A percentile compares a stretch with the other conserved stretches of the same genome.
Conservation (phyloP, 2,329 filamentous ascomycete species). For the Ceratocystis harringtonii region DNA sequence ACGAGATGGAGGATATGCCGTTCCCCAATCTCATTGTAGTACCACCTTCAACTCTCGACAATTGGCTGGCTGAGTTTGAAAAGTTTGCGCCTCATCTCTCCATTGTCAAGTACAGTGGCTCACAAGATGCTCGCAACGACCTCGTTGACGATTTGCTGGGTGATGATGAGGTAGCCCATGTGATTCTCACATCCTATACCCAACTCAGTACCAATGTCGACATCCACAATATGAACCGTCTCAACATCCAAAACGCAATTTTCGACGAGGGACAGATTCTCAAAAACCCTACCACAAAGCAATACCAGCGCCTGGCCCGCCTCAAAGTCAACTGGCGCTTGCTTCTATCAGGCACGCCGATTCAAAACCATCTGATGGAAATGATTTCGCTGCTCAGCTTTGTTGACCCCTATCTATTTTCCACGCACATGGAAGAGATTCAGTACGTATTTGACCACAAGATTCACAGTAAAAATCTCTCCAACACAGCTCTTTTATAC, state of each 20-base stretch:
- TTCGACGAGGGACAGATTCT: slow-evolving; percentile 92
- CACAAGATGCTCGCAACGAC: slow-evolving; percentile 48
- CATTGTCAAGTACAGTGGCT: slow-evolving; percentile 57
- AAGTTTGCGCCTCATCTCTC: slow-evolving; percentile 66
- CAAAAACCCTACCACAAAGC: slow-evolving; percentile 71
- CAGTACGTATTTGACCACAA: slow-evolving; percentile 83
- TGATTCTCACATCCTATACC: slow-evolving; percentile 44
- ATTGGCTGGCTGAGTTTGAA: slow-evolving; percentile 84
- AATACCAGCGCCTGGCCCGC: slow-evolving; percentile 63
- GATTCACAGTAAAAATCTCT: slow-evolving; percentile 63
- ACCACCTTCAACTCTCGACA: slow-evolving; percentile 84
- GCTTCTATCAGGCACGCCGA: slow-evolving; percentile 68
- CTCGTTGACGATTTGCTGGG: slow-evolving; percentile 49
- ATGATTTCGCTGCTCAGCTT: slow-evolving; percentile 85
- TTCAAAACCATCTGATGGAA: slow-evolving; percentile 90
- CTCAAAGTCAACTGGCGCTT: slow-evolving; percentile 74
- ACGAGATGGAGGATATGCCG: slow-evolving; percentile 27
- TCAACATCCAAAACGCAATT: slow-evolving; percentile 44
- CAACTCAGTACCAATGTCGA: slow-evolving; percentile 41
- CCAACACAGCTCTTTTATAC: slow-evolving; percentile 71
- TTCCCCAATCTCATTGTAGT: slow-evolving; percentile 77
- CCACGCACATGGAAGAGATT: slow-evolving; percentile 55
- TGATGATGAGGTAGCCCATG: slow-evolving; percentile 38
- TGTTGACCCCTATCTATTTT: slow-evolving; percentile 75
- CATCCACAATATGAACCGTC: slow-evolving; percentile 33